A percentile compares a stretch with the other conserved stretches of the same genome.
These are phyloP conservation scores for Akanthomyces dipterigenus DNA, from an alignment of 2,329 filamentous ascomycete species.

Conservation along the genomic window DNA sequence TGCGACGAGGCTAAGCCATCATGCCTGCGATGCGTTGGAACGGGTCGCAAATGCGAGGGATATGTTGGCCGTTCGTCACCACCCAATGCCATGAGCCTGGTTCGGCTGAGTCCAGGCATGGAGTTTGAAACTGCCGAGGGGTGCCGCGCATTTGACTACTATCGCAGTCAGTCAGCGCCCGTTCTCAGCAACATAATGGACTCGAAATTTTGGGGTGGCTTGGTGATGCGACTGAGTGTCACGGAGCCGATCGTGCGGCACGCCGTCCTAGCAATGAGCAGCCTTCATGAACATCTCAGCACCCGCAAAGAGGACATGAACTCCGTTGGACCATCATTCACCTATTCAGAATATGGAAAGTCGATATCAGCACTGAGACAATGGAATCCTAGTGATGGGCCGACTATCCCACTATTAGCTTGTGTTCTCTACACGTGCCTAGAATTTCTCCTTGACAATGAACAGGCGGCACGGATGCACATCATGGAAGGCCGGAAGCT, in stretches of 20 bases:
- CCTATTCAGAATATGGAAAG: constrained; percentile 37
- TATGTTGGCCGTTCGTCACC: constrained; percentile 29
- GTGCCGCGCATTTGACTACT: constrained; percentile 26
- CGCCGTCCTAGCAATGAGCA: constrained; percentile 42
- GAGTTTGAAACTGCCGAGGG: constrained; percentile 19
- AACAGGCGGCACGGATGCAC: constrained; percentile 37
- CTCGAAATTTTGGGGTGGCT: constrained; percentile 35
- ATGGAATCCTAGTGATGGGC: constrained; percentile 25
- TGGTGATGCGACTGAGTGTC: constrained; percentile 39
- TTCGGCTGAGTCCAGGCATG: constrained; percentile 11
- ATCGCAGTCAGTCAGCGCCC: constrained; percentile 30
- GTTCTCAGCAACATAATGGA: constrained; percentile 37
- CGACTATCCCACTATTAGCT: constrained; percentile 33
- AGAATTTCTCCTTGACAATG: constrained; percentile 47
- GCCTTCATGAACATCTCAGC: constrained; percentile 34
- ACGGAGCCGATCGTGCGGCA: constrained; percentile 41
- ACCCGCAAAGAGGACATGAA: constrained; percentile 9
- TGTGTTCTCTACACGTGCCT: constrained; percentile 47
- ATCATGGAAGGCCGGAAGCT: constrained; percentile 38
- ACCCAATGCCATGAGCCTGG: constrained; percentile 11
- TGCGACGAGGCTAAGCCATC: constrained; percentile 49
- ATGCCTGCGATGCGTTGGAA: constrained; percentile 47
- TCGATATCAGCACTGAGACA: constrained; percentile 38
- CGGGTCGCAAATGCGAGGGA: constrained; percentile 51
- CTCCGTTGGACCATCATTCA: constrained; percentile 18